A percentile compares a stretch with the other conserved stretches of the same genome.
Conservation (phyloP, 352 stramenopile genomes). For the Globisporangium middletonii region DNA sequence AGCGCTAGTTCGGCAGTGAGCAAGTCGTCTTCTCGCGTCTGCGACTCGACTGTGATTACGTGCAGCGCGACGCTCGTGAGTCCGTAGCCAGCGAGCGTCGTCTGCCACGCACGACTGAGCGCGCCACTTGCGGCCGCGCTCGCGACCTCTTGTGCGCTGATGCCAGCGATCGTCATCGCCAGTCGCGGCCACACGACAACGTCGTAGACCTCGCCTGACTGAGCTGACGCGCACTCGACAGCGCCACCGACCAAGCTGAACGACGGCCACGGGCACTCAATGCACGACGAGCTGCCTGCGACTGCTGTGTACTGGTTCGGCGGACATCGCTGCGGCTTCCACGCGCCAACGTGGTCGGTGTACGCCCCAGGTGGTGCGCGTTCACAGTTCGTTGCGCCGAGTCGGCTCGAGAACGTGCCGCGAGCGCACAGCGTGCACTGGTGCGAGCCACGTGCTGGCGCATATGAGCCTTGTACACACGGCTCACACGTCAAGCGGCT, state of each 20-base stretch:
- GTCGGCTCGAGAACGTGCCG: slow-evolving; percentile 1
- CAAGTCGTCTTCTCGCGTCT: slow-evolving; percentile 6
- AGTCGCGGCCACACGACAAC: slow-evolving; percentile 8
- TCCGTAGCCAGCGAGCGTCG: slow-evolving; percentile 5
- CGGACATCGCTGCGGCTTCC: slow-evolving; percentile 5
- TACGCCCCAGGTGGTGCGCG: slow-evolving; percentile 1
- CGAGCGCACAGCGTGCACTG: slow-evolving; percentile 1
- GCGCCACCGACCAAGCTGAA: slow-evolving; percentile 10
- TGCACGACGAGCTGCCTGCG: neutral
- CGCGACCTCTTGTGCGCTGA: slow-evolving; percentile 1
- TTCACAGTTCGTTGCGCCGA: slow-evolving; percentile 3
- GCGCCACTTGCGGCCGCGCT: neutral
- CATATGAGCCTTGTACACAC: slow-evolving; percentile 4
- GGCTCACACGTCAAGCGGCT: slow-evolving; percentile 3
- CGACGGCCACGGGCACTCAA: slow-evolving; percentile 10
- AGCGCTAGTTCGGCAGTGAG: slow-evolving; percentile 5
- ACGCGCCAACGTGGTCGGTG: slow-evolving; percentile 1
- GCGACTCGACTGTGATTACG: slow-evolving; percentile 6
- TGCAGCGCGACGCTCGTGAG: slow-evolving; percentile 5
- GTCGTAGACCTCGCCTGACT: slow-evolving; percentile 7
- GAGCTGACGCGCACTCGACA: neutral
- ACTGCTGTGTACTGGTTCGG: slow-evolving; percentile 4
- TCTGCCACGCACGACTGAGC: neutral
- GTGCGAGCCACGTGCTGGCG: neutral
- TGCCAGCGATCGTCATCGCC: slow-evolving; percentile 11